Evolutionary conservation across 2,329 filamentous ascomycete genomes (phyloP).

Genomic region (Verticillium albo-atrum): DNA sequence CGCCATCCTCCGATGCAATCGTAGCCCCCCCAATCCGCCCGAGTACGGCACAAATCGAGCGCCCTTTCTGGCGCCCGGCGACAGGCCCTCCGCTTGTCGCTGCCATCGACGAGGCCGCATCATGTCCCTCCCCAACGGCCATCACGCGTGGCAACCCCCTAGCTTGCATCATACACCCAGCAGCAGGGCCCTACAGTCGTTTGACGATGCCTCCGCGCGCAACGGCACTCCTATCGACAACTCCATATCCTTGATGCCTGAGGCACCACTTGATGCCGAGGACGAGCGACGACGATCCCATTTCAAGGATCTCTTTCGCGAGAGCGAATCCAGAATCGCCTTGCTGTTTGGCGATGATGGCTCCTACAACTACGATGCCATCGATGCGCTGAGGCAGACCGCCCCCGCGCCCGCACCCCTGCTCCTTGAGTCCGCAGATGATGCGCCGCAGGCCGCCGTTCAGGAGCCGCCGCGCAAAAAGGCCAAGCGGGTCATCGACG

Average conservation of each 20-base stretch:
- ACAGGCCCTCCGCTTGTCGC: slow-evolving; percentile 40
- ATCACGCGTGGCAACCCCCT: slow-evolving; percentile 60
- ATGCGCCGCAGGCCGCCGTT: slow-evolving; percentile 39
- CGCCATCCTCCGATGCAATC: slow-evolving; percentile 45
- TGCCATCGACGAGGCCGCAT: slow-evolving; percentile 45
- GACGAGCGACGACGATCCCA: slow-evolving; percentile 69
- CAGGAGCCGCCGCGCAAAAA: slow-evolving; percentile 66
- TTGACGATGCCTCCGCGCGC: slow-evolving; percentile 55
- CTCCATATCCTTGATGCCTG: slow-evolving; percentile 50
- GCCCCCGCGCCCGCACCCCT: slow-evolving; percentile 46
- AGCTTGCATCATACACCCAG: slow-evolving; percentile 43
- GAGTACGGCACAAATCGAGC: slow-evolving; percentile 47
- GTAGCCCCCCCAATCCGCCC: slow-evolving; percentile 41
- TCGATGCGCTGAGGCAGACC: slow-evolving; percentile 49
- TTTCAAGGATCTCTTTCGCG: slow-evolving; percentile 74
- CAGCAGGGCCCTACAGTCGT: slow-evolving; percentile 47
- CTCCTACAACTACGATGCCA: slow-evolving; percentile 44
- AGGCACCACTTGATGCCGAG: slow-evolving; percentile 55
- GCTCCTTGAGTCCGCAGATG: slow-evolving; percentile 37
- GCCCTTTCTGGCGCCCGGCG: slow-evolving; percentile 52
- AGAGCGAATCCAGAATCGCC: slow-evolving; percentile 72
- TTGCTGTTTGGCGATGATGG: slow-evolving; percentile 64
- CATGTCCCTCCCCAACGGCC: slow-evolving; percentile 66
- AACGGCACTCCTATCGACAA: slow-evolving; percentile 48
- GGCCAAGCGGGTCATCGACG: slow-evolving; percentile 71